Evolutionary conservation across 75 land plant genomes (phyloP).

Genomic region (Sequoia sempervirens): DNA sequence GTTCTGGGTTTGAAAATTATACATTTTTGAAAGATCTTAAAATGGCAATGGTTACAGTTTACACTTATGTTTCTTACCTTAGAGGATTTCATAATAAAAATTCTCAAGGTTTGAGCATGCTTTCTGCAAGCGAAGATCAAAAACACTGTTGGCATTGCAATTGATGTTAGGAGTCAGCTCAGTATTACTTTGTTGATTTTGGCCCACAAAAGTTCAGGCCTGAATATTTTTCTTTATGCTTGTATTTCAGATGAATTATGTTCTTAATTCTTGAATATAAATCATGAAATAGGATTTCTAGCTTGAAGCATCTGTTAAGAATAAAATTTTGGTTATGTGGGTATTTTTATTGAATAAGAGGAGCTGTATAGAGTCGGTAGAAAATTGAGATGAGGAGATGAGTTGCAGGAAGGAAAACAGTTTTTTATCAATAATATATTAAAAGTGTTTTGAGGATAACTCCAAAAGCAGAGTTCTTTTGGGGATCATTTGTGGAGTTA

Average conservation of each 20-base stretch:
- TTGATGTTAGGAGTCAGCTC: background rate
- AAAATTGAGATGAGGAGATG: background rate
- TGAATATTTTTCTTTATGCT: background rate
- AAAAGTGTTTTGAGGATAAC: background rate
- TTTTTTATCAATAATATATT: background rate
- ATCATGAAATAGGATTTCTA: background rate
- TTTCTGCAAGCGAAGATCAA: background rate
- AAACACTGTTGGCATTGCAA: background rate
- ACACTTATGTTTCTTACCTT: background rate
- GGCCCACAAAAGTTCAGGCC: background rate
- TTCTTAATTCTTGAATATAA: background rate
- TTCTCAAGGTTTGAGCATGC: background rate
- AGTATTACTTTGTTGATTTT: background rate
- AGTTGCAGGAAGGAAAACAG: background rate
- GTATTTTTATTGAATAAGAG: background rate
- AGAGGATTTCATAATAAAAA: background rate
- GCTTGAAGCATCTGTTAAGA: background rate
- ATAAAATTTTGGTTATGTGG: background rate
- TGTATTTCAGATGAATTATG: background rate
- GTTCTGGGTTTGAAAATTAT: conserved; percentile 1
- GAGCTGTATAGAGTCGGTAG: background rate
- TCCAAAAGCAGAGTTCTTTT: background rate
- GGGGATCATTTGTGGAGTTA: background rate
- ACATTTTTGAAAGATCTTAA: background rate
- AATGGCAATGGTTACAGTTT: background rate